Evolutionary conservation across 2,329 filamentous ascomycete species (phyloP).

Genomic region (Ustulina deusta): DNA sequence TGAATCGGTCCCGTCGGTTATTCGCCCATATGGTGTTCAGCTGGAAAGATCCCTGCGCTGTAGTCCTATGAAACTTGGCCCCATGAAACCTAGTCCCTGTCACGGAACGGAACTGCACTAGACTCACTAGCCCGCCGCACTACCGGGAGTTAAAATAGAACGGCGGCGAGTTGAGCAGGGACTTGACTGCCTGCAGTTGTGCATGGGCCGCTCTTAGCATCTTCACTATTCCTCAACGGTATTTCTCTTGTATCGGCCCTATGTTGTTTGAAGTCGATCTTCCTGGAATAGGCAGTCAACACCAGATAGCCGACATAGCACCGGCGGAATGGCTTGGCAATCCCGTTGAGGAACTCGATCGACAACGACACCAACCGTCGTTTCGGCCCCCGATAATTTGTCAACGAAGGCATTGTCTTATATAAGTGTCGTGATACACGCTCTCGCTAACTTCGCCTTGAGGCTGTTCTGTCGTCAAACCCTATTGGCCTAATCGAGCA

Average conservation of each 20-base stretch:
- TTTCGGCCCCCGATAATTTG: constrained; percentile 7
- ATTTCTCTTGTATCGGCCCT: background rate
- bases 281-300: constrained; percentile 15
- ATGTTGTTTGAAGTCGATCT: constrained; percentile 3
- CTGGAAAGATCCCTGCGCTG: background rate
- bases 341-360: constrained; percentile 19
- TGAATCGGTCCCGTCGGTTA: background rate
- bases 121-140: background rate
- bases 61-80: too few relatives aligned
- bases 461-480: background rate
- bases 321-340: constrained; percentile 15
- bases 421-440: constrained; percentile 12
- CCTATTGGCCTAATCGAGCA: background rate
- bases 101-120: background rate
- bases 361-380: constrained; percentile 10
- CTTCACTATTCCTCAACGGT: background rate
- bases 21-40: background rate
- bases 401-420: background rate
- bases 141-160: background rate
- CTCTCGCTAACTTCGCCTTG: background rate
- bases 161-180: background rate
- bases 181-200: background rate
- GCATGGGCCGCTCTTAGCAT: background rate
- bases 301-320: constrained; percentile 23
- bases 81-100: background rate